Percentiles rank a stretch among this genome's conserved stretches.
Conservation (phyloP, 495 filamentous ascomycete species). For the Tuber aestivum region DNA sequence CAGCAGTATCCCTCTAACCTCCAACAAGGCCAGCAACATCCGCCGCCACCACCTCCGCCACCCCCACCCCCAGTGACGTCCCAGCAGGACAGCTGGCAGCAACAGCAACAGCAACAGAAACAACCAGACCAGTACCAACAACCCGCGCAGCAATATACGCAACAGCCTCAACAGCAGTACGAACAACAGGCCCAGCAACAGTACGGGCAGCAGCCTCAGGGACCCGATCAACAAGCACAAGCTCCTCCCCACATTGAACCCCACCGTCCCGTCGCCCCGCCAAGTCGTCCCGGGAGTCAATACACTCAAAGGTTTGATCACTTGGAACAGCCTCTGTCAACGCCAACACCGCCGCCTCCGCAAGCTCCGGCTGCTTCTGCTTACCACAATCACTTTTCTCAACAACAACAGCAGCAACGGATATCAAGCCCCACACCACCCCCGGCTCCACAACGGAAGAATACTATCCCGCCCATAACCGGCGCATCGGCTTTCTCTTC, state of each 20-base stretch:
- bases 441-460: conserved; percentile 5
- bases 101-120: conserved; percentile 15
- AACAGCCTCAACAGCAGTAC: conserved; percentile 14
- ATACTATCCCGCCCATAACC: conserved; percentile 5
- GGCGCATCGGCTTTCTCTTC: conserved; percentile 2
- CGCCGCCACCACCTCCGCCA: conserved; percentile 8
- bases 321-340: conserved; percentile 17
- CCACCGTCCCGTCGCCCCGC: not conserved
- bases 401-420: conserved; percentile 20
- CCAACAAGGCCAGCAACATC: conserved; percentile 25
- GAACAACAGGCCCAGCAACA: conserved; percentile 10
- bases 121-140: conserved; percentile 16
- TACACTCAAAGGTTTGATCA: conserved; percentile 3
- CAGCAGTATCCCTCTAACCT: conserved; percentile 19
- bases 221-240: not conserved
- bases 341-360: conserved; percentile 14
- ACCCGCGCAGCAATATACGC: conserved; percentile 14
- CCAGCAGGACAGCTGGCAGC: conserved; percentile 23
- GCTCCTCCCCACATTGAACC: not conserved
- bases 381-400: conserved; percentile 26
- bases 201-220: not conserved
- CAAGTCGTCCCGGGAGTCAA: not conserved
- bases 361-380: conserved; percentile 12
- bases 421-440: conserved; percentile 7
- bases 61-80: conserved; percentile 3